Base-by-base conservation (phyloP, 2,329 filamentous ascomycete genomes). In the Neofusicoccum sp. region DNA sequence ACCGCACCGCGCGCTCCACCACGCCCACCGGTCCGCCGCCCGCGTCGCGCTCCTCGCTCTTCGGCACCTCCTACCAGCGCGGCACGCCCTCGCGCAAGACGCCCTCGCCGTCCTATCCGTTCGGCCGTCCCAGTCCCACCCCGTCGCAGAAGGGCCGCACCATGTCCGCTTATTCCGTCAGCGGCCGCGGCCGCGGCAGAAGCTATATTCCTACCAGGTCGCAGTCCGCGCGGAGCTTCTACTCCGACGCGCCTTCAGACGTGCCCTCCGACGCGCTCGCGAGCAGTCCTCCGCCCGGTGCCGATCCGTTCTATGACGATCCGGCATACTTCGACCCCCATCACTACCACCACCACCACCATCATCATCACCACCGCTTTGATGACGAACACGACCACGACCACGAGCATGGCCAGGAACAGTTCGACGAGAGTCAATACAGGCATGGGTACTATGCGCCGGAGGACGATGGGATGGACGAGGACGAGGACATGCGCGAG, bases 1-100 rank as follows among this genome's bases (percentile, higher is more conserved):
- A 36, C 31, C 36, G 79, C 77, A 64, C 75, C 77, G 31, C 73
- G 74, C 65, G 70, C 48, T 86, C 84, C n/a, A 85, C 85, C 61
- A 86, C 84, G 28, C 85, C 85, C 36, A 78, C 80, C 63, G 84
- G 82, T 3, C 79, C 78, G 22, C 66, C 66, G 47, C 84, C 84
- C 50, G 82, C 83, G 33, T 80, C 81, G 6, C 65, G 67, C 66
- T 67, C 64, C 31, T 78, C 78, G 47, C 68, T 82, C 22, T 82
- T 85, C 67, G 81, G 81, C 58, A 83, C 79, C 71, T 84, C 85
- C 14, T 79, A 80, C 65, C 73, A 81, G n/a, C 69, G 71, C 60
- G 59, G 59, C 36, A 68, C 71, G 6, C 33, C 52, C 37, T 47
- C 56, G 31, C 44, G 43, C 56, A 60, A 62, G 67, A 64, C 59